A percentile compares a stretch with the other conserved stretches of the same genome.
phyloP scores from a whole-genome alignment of 2,329 filamentous ascomycete genomes.

The Aquanectria penicillioides region DNA sequence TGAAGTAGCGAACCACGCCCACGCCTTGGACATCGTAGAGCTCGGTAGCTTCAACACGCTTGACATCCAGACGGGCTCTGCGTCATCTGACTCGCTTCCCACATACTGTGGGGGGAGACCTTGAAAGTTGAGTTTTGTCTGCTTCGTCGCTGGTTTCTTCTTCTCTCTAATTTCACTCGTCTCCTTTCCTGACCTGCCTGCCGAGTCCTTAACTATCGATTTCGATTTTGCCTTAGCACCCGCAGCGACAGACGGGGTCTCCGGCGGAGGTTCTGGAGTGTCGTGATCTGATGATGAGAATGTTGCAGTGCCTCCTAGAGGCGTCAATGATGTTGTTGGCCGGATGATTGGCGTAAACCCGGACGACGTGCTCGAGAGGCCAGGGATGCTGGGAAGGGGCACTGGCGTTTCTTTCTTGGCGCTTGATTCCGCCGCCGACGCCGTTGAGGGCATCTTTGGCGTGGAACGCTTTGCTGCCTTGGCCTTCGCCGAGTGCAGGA shows the following conservation, averaged over 20 bases:
- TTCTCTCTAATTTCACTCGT: no score
- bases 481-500: not conserved
- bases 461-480: slow-evolving; percentile 20
- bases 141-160: not conserved
- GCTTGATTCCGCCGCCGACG: not conserved
- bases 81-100: slow-evolving; percentile 7
- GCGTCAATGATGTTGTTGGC: slow-evolving; percentile 7
- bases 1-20: slow-evolving; percentile 55
- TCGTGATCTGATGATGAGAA: slow-evolving; percentile 20
- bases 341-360: not conserved
- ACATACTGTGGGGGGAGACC: not conserved
- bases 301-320: slow-evolving; percentile 2
- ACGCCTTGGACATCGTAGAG: slow-evolving; percentile 49
- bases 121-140: no score
- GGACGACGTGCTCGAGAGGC: not conserved
- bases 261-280: slow-evolving; percentile 11
- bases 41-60: slow-evolving; percentile 55
- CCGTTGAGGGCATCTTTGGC: slow-evolving; percentile 2
- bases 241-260: not conserved
- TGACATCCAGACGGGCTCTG: slow-evolving; percentile 53
- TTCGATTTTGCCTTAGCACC: slow-evolving; percentile 3
- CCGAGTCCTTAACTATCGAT: slow-evolving; percentile 9
- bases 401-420: slow-evolving; percentile 15
- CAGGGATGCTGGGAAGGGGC: not conserved
- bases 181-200: slow-evolving; percentile 15